Evolutionary conservation across 2,329 filamentous ascomycete genomes (phyloP), one percentile per base, ranked within the genome.

Genomic region (Fusarium globosum): DNA sequence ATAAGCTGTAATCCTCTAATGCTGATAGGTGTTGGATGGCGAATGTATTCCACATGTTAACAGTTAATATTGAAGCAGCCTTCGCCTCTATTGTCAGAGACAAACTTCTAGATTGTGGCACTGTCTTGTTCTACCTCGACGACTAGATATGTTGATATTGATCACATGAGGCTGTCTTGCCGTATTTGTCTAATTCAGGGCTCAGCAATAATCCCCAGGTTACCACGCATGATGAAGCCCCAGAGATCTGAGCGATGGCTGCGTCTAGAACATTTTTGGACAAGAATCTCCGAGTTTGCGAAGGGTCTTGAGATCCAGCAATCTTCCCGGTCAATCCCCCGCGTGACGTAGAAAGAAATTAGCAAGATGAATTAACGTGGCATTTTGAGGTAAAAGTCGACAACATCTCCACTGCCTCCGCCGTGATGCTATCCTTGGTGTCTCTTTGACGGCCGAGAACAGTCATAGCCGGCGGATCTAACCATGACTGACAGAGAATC

Each of bases 291-390:
- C 62, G 69, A 69, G 52, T 49, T 43, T 42, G 43, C 35, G 15
- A 30, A 55, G 23, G 49, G 36, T 20, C n/a, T 41, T 38, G 39
- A 46, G 49, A 55, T 28, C 69, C 55, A 57, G 62, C 13, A 63
- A 39, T 20, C 38, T 48, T 60, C 52, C 68, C 56, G 71, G 71
- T 42, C 45, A 58, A 61, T 68, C 52, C 35, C 65, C 69, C 75
- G 69, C 75, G 75, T 77, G 69, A 77, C 71, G 69, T 77, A 68
- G 61, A 69, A 69, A 42, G 53, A 61, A 69, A 64, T 57, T 61
- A 67, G 64, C 53, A 56, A 69, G 65, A 70, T 65, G 69, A 73
- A 71, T 61, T 57, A 69, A 74, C 63, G 71, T 73, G 66, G 62
- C 63, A 60, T 56, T 61, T 38, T 71, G 49, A 53, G 41, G 48